Evolutionary conservation across 1,284 basidiomycete species (phyloP), one percentile per base, ranked within the genome.

Genomic region (Rhizoctonia solani): DNA sequence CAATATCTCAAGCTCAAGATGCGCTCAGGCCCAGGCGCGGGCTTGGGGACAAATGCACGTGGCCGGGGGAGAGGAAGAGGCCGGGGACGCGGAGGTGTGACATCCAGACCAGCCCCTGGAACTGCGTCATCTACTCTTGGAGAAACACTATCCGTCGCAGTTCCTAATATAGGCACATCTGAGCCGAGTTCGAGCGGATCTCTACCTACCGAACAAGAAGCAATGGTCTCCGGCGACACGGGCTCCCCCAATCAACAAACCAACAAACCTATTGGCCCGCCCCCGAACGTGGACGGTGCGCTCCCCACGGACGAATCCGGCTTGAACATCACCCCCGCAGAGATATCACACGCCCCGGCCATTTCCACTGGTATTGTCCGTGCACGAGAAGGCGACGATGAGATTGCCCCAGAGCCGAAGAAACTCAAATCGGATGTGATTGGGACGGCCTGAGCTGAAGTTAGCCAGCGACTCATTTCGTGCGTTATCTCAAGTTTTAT

Each of bases 1-100:
- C 42, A 59, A 29, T 59, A 59, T 59, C 56, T 59, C 42, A 59
- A 49, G 44, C n/a, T 27, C 30, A 59, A 59, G 56, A 59, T 59
- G 56, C 41, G 56, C 23, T 49, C 56, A 21, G 56, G 52, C 4
- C 29, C 52, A 9, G 52, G 52, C n/a, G n/a, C n/a, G n/a, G n/a
- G n/a, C n/a, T n/a, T n/a, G n/a, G n/a, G n/a, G n/a, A n/a, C n/a
- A n/a, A n/a, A n/a, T 30, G 52, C 9, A 13, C 54, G 58, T 39
- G 58, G 46, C 14, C 19, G 58, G 23, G 58, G 58, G 19, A 29
- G 58, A 6, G 58, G 58, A 9, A 34, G 58, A 29, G 58, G 58
- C 14, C 58, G 58, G 6, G 58, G 58, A 11, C 44, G 58, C 5
- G 58, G 46, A 13, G 44, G 46, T 50, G 58, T 44, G 32, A 61